Evolutionary conservation across 2,329 filamentous ascomycete species (phyloP).

Genomic region (Arachnopeziza araneosa): DNA sequence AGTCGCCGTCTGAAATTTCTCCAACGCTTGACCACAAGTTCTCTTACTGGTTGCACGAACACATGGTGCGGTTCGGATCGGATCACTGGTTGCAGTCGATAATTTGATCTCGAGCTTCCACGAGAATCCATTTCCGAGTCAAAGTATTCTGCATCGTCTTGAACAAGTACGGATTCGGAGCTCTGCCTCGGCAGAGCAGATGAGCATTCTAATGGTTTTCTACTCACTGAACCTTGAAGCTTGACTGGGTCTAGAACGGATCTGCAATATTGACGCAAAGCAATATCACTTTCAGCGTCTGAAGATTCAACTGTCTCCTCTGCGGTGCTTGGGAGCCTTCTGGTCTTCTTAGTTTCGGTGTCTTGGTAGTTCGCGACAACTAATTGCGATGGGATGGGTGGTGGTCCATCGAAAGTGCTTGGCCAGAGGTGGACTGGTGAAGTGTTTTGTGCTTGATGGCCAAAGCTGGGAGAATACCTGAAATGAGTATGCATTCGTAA

Average conservation of each 20-base stretch:
- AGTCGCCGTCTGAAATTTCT: conserved; percentile 21
- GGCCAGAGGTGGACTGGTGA: conserved; percentile 25
- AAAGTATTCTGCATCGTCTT: neutral
- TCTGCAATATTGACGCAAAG: neutral
- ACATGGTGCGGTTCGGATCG: conserved; percentile 26
- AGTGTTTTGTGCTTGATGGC: conserved; percentile 27
- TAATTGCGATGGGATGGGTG: conserved; percentile 4
- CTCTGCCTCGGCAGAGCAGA: neutral
- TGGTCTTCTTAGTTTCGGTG: neutral
- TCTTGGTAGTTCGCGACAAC: neutral
- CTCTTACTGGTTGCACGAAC: conserved; percentile 28
- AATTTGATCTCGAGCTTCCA: conserved; percentile 8
- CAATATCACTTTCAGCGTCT: neutral
- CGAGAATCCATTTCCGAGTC: neutral
- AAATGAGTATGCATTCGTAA: conserved; percentile 30
- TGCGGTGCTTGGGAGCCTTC: neutral
- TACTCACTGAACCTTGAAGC: neutral
- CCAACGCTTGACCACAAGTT: conserved; percentile 28
- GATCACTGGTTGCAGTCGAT: conserved; percentile 21
- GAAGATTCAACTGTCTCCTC: neutral
- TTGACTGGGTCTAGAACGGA: neutral
- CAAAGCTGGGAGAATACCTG: conserved; percentile 29
- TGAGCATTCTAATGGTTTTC: neutral
- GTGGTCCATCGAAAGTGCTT: conserved; percentile 15
- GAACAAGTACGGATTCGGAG: neutral